A percentile compares a stretch with the other conserved stretches of the same genome.
These are phyloP conservation scores for Phalaenopsis aphrodite DNA, from an alignment of 106 monocot species.

Conservation along the genomic window DNA sequence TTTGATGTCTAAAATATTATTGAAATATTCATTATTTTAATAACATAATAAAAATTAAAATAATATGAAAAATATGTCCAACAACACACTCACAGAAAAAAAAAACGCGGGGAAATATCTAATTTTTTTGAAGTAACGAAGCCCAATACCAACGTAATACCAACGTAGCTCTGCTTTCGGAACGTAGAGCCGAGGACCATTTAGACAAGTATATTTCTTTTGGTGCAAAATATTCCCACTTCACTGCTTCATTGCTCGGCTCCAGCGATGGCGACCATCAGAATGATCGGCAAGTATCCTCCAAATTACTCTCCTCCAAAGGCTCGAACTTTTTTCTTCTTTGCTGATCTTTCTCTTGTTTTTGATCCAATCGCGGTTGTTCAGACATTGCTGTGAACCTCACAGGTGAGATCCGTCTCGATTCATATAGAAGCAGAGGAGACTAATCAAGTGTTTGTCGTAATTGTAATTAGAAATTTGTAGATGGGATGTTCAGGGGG, in stretches of 20 bases:
- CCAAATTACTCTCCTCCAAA: background rate
- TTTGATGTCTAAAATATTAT: no score
- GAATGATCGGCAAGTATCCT: slow-evolving; percentile 46
- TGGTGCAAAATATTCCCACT: background rate
- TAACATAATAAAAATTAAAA: no score
- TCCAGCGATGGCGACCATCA: slow-evolving; percentile 22
- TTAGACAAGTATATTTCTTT: no score
- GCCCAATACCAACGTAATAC: no score
- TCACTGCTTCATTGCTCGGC: background rate
- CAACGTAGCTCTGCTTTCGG: no score
- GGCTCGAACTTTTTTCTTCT: background rate
- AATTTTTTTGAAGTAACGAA: no score
- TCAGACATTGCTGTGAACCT: slow-evolving; percentile 91
- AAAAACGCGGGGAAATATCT: no score
- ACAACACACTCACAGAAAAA: no score
- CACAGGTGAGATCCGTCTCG: slow-evolving; percentile 45
- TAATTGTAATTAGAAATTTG: background rate
- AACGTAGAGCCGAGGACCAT: no score
- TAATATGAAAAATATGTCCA: no score
- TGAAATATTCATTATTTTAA: no score
- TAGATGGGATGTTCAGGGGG: slow-evolving; percentile 98
- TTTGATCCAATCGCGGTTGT: background rate
- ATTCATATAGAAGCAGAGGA: background rate
- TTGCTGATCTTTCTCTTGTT: slow-evolving; percentile 1
- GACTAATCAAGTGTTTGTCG: background rate